A percentile compares a stretch with the other conserved stretches of the same genome.
Conservation (phyloP, 2,329 filamentous ascomycete genomes). For the Sclerotinia minor region DNA sequence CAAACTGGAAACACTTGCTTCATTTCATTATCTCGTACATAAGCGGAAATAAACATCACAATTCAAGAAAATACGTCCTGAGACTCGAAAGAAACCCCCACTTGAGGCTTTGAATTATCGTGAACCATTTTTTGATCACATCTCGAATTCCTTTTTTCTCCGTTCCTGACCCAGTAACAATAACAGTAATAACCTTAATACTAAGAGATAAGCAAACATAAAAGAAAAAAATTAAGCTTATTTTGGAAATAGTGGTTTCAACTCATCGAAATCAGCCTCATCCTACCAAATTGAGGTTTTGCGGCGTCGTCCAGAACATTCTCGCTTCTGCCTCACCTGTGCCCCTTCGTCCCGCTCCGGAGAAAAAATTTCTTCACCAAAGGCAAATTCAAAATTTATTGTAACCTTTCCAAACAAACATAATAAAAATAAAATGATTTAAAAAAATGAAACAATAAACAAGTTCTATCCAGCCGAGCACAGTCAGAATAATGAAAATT, state of each 20-base stretch:
- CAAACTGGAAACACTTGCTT: background rate
- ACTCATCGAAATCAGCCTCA: slow-evolving; percentile 10
- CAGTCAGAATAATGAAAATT: slow-evolving; percentile 13
- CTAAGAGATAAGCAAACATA: background rate
- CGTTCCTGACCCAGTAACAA: slow-evolving; percentile 9
- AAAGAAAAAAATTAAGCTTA: background rate
- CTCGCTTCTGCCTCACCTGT: slow-evolving; percentile 16
- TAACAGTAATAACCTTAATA: background rate
- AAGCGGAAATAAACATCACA: background rate
- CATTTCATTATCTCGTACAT: background rate
- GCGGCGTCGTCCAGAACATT: slow-evolving; percentile 21
- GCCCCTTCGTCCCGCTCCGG: slow-evolving; percentile 3
- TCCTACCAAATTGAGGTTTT: slow-evolving; percentile 7
- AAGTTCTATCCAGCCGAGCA: background rate
- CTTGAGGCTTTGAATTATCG: slow-evolving; percentile 21
- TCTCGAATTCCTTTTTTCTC: slow-evolving; percentile 19
- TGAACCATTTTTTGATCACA: slow-evolving; percentile 11
- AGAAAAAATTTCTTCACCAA: slow-evolving; percentile 16
- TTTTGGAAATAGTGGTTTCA: background rate
- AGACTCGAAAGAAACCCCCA: slow-evolving; percentile 6
- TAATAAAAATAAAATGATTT: background rate
- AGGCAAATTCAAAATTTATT: background rate
- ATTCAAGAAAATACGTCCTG: background rate
- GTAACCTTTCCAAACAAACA: background rate
- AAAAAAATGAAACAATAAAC: background rate